Evolutionary conservation across 305 asterid genomes (phyloP), one percentile per base, ranked within the genome.

Genomic region (Fraxinus dipetala): DNA sequence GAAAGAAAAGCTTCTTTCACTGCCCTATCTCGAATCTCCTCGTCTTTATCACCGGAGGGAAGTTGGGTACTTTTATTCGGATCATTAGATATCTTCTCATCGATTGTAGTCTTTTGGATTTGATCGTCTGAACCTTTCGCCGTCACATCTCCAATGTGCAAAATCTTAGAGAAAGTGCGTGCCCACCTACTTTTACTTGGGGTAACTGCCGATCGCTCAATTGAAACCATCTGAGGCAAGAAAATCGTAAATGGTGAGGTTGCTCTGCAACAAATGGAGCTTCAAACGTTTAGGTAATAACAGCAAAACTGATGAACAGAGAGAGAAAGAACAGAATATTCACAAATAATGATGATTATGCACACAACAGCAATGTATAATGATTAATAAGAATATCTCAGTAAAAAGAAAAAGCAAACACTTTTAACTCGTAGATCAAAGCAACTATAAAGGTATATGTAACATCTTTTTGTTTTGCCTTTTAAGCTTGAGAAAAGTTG

Each of bases 1-100:
- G 97, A 92, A 35, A 92, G 77, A 72, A 92, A 94, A 16, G 97
- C 98, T 76, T 88, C 97, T 9, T 77, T 38, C 8, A 87, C 85
- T 1, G 84, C 87, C 79, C 82, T 83, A 24, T 76, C 78, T 4
- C 22, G 34, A 18, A 43, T 38, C 83, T 79, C 87, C 73, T 87
- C 90, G 0, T 89, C 86, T 72, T 84, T 88, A 38, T 81, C 89
- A 63, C 18, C 72, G 1, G 82, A 7, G 22, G 75, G 78, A 72
- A 74, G n/a, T 36, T 81, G 65, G 14, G 76, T 18, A n/a, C 54
- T 84, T 72, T 80, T 89, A 32, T 4, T 34, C 28, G 36, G 76
- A 77, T 80, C 85, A n/a, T 82, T 80, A 80, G 89, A 84, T 51
- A 11, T 43, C 83, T 85, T 88, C 43, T 83, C 87, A 32, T 45